Conservation (phyloP, 768 basidiomycete species). For the Lenzites betulinus region DNA sequence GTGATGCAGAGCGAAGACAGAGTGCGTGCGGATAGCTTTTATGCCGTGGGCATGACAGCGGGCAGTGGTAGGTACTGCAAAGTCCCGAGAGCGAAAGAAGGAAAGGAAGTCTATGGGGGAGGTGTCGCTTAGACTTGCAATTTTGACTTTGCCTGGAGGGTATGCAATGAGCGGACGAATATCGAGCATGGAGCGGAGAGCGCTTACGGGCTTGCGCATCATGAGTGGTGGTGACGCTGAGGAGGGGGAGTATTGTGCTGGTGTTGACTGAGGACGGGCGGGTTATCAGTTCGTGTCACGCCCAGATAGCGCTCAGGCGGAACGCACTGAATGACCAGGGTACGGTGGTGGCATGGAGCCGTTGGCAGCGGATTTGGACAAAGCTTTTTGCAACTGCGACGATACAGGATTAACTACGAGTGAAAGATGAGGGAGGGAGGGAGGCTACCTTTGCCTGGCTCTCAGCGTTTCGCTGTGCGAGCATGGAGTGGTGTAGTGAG, state of each 20-base stretch:
- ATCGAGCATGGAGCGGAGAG: not conserved
- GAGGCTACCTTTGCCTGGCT: conserved; percentile 72
- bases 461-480: conserved; percentile 64
- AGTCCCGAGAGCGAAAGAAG: conserved; percentile 26
- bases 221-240: conserved; percentile 34
- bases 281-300: conserved; percentile 5
- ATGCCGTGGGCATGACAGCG: conserved; percentile 17
- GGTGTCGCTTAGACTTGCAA: conserved; percentile 25
- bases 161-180: not conserved
- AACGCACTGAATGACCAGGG: conserved; percentile 23
- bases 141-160: conserved; percentile 31
- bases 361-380: conserved; percentile 50
- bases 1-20: conserved; percentile 25
- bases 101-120: conserved; percentile 23
- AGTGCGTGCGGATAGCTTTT: conserved; percentile 28
- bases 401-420: conserved; percentile 8
- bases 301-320: conserved; percentile 1
- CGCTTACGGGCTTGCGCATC: conserved; percentile 38
- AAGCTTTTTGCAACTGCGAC: conserved; percentile 61
- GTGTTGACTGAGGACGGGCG: conserved; percentile 17
- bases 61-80: conserved; percentile 25
- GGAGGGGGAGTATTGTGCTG: conserved; percentile 22
- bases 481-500: conserved; percentile 64
- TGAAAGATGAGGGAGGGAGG: not conserved
- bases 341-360: conserved; percentile 25